phyloP scores from a whole-genome alignment of 1,284 basidiomycete species.

The Apiotrichum gracile region DNA sequence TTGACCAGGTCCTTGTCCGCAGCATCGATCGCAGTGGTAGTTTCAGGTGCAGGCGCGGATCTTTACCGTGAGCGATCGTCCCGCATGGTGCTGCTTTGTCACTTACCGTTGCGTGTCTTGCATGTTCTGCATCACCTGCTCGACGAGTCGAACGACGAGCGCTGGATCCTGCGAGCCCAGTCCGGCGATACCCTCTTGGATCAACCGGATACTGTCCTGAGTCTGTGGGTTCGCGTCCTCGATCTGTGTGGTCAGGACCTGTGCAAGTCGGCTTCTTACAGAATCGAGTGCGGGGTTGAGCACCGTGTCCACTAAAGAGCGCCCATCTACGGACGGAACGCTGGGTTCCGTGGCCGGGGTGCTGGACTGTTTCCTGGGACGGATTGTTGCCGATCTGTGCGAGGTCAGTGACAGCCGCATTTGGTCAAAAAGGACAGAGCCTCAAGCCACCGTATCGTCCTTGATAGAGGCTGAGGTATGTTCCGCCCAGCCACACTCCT shows the following conservation, averaged over 20 bases:
- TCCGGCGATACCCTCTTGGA: constrained; percentile 80
- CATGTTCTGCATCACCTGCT: constrained; percentile 83
- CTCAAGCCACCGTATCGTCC: no score
- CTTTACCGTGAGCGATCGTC: no score
- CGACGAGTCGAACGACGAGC: constrained; percentile 74
- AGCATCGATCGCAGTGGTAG: not conserved
- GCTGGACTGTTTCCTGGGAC: not conserved
- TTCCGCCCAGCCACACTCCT: no score
- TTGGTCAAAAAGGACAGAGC: no score
- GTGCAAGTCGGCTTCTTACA: constrained; percentile 28
- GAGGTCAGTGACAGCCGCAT: no score
- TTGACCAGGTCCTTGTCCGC: constrained; percentile 1
- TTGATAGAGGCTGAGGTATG: no score
- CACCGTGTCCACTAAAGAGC: not conserved
- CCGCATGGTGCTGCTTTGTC: no score
- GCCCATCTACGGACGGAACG: not conserved
- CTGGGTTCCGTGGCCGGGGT: not conserved
- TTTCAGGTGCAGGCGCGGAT: not conserved
- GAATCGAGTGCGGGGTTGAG: not conserved
- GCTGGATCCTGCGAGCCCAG: constrained; percentile 73
- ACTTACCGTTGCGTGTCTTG: not conserved
- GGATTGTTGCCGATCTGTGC: not conserved
- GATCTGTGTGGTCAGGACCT: constrained; percentile 20
- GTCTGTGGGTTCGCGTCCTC: constrained; percentile 82
- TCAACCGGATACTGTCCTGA: constrained; percentile 81